Conservation (phyloP, 768 basidiomycete species). For the Lentinula edodes region DNA sequence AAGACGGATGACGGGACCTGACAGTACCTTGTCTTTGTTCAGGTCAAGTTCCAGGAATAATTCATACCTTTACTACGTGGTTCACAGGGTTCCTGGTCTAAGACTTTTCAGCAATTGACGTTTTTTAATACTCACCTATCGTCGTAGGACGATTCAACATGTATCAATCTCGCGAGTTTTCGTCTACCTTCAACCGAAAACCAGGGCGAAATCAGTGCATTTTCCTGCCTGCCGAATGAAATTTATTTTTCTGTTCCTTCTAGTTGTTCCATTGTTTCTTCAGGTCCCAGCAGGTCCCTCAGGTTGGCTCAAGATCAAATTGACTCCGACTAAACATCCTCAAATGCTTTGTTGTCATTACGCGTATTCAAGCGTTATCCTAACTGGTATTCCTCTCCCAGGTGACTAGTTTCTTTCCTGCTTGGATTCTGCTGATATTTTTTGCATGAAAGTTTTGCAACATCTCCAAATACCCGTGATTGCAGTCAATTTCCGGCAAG, state of each 20-base stretch:
- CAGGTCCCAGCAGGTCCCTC: neutral
- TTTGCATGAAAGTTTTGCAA: too few species aligned
- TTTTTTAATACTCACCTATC: neutral
- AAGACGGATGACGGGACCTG: neutral
- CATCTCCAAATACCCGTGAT: too few species aligned
- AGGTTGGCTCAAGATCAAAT: neutral
- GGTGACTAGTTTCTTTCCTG: too few species aligned
- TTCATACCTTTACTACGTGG: neutral
- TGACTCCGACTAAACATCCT: neutral
- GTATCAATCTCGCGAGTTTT: neutral
- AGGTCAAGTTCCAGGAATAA: neutral
- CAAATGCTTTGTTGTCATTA: neutral
- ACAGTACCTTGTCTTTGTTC: constrained; percentile 3
- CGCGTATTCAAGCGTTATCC: neutral
- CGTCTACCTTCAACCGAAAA: neutral
- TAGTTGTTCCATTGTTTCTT: neutral
- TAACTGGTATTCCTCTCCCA: neutral
- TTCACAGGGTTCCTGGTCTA: neutral
- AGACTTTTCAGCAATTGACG: neutral
- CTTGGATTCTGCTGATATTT: too few species aligned
- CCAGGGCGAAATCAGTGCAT: neutral
- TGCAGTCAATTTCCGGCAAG: too few species aligned
- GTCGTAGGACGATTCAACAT: neutral
- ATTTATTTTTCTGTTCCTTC: neutral
- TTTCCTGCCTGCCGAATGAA: neutral